These are phyloP conservation scores for Musa itinerans DNA, from an alignment of 176 grass and related monocot species.

Conservation along the genomic window DNA sequence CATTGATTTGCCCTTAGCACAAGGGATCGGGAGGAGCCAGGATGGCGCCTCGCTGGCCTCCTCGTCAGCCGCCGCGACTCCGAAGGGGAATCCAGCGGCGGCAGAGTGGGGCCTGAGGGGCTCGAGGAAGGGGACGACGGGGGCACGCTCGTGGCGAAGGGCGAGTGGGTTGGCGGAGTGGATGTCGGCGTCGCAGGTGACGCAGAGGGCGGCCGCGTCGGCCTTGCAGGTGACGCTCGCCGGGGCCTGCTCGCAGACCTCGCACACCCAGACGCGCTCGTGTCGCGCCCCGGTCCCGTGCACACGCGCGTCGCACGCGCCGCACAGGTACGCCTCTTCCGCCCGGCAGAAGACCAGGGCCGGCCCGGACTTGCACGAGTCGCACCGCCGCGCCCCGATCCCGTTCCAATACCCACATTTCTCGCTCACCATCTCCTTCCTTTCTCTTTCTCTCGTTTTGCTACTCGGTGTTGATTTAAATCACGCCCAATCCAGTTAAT, in stretches of 20 bases:
- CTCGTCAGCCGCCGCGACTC: slow-evolving; percentile 18
- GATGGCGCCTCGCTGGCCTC: neutral
- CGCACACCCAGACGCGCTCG: slow-evolving; percentile 63
- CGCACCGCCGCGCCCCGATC: slow-evolving; percentile 21
- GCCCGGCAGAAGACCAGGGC: slow-evolving; percentile 36
- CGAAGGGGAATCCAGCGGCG: slow-evolving; percentile 1
- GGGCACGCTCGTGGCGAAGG: slow-evolving; percentile 61
- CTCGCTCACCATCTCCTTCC: slow-evolving; percentile 27
- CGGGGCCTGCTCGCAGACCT: slow-evolving; percentile 79
- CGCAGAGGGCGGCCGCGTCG: slow-evolving; percentile 51
- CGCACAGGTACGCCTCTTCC: slow-evolving; percentile 44
- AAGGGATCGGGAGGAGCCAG: slow-evolving; percentile 19
- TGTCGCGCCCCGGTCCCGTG: slow-evolving; percentile 41
- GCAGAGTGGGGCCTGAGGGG: slow-evolving; percentile 5
- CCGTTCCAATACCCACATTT: slow-evolving; percentile 18
- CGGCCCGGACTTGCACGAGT: slow-evolving; percentile 30
- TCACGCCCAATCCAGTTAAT: neutral
- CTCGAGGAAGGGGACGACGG: slow-evolving; percentile 42
- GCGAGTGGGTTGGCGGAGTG: slow-evolving; percentile 74
- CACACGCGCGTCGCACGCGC: slow-evolving; percentile 37
- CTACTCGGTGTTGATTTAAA: neutral
- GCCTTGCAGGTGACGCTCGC: slow-evolving; percentile 86
- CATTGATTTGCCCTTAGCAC: slow-evolving; percentile 23
- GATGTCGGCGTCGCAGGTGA: slow-evolving; percentile 24
- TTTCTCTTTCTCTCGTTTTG: neutral